These are phyloP conservation scores for Leucocoprinus leucothites DNA, from an alignment of 768 basidiomycete genomes.

Conservation along the genomic window DNA sequence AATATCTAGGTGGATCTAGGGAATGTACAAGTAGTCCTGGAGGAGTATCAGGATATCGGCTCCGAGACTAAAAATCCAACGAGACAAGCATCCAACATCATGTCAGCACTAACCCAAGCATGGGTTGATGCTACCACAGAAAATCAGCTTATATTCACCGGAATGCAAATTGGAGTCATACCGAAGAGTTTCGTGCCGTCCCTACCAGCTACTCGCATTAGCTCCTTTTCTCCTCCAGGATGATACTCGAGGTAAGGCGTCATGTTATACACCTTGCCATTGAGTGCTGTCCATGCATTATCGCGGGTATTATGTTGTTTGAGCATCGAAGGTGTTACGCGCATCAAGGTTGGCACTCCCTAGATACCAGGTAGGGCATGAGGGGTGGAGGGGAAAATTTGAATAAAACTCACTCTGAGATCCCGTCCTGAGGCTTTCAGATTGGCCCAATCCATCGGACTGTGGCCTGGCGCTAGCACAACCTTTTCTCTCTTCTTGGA, in stretches of 20 bases:
- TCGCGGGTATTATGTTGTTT: conserved; percentile 78
- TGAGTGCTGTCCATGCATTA: conserved; percentile 92
- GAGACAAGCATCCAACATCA: conserved; percentile 90
- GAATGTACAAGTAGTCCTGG: neutral
- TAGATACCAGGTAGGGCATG: conserved; percentile 23
- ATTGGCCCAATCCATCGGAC: conserved; percentile 91
- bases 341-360: conserved; percentile 67
- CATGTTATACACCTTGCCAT: conserved; percentile 96
- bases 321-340: conserved; percentile 74
- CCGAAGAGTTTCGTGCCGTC: conserved; percentile 96
- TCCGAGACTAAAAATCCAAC: conserved; percentile 88
- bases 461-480: conserved; percentile 86
- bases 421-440: conserved; percentile 80
- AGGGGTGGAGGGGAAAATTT: neutral
- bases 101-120: conserved; percentile 96
- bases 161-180: conserved; percentile 36
- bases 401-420: conserved; percentile 47
- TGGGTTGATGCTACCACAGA: conserved; percentile 76
- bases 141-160: neutral
- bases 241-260: conserved; percentile 89
- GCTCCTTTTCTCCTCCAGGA: conserved; percentile 90
- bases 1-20: neutral
- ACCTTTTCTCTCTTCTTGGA: conserved; percentile 75
- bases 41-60: conserved; percentile 30
- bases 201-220: conserved; percentile 92